phyloP scores from a whole-genome alignment of 495 filamentous ascomycete genomes.

The Xylaria acuta region DNA sequence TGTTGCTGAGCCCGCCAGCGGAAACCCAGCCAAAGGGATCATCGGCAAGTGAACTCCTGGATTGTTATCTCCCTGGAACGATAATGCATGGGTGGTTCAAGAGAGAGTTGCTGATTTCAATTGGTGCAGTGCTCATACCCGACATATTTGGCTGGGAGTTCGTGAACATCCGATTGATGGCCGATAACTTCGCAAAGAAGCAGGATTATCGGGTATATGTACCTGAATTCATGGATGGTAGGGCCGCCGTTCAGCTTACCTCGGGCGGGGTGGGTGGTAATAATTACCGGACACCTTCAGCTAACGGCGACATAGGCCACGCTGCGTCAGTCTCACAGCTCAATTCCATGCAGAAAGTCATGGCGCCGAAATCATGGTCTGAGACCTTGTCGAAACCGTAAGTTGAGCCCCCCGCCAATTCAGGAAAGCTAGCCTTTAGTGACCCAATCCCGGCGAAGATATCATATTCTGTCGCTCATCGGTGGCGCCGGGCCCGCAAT shows the following conservation, averaged over 20 bases:
- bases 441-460: constrained; percentile 30
- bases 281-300: background rate
- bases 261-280: background rate
- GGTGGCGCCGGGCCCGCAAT: constrained; percentile 45
- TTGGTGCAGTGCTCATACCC: constrained; percentile 46
- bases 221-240: constrained; percentile 59
- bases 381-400: constrained; percentile 27
- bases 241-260: background rate
- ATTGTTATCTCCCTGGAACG: background rate
- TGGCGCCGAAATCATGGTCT: constrained; percentile 24
- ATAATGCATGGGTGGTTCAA: background rate
- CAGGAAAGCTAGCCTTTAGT: background rate
- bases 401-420: background rate
- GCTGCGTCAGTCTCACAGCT: constrained; percentile 22
- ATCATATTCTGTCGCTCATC: constrained; percentile 45
- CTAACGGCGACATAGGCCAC: constrained; percentile 21
- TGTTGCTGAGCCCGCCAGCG: constrained; percentile 43
- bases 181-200: constrained; percentile 54
- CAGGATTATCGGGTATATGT: constrained; percentile 49
- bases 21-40: constrained; percentile 41
- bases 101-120: background rate
- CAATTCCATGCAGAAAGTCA: constrained; percentile 1
- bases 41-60: constrained; percentile 26
- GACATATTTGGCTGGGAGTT: constrained; percentile 59
- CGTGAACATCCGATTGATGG: constrained; percentile 54